These are phyloP conservation scores for Coemansia sp. DNA, from an alignment of 192 early-diverging fungal species.

Conservation along the genomic window DNA sequence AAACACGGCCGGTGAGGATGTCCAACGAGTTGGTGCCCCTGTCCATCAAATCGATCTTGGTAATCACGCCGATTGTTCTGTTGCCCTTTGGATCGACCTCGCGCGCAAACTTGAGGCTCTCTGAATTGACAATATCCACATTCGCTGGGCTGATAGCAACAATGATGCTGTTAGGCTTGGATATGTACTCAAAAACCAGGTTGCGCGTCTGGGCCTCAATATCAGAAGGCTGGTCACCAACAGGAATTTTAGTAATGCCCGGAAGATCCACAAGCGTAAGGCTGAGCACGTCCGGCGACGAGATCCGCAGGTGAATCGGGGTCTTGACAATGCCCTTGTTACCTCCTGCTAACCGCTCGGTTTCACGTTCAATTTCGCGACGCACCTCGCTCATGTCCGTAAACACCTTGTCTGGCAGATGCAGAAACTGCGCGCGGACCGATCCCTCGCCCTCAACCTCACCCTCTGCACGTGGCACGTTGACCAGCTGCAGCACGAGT, in stretches of 20 bases:
- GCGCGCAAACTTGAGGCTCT: slow-evolving; percentile 82
- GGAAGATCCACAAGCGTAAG: slow-evolving; percentile 83
- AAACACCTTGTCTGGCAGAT: slow-evolving; percentile 73
- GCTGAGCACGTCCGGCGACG: slow-evolving; percentile 73
- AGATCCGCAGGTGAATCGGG: slow-evolving; percentile 77
- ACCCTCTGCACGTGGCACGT: slow-evolving; percentile 38
- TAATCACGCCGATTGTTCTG: slow-evolving; percentile 77
- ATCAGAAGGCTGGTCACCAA: slow-evolving; percentile 80
- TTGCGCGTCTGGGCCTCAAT: slow-evolving; percentile 79
- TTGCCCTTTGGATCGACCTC: slow-evolving; percentile 79
- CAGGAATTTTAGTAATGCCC: slow-evolving; percentile 73
- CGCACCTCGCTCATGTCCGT: slow-evolving; percentile 76
- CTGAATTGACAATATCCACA: slow-evolving; percentile 78
- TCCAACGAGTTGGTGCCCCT: slow-evolving; percentile 80
- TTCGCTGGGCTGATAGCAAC: slow-evolving; percentile 82
- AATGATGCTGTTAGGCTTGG: slow-evolving; percentile 83
- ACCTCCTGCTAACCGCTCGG: slow-evolving; percentile 71
- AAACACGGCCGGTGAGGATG: slow-evolving; percentile 72
- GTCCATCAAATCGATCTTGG: slow-evolving; percentile 86
- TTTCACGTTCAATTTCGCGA: slow-evolving; percentile 78
- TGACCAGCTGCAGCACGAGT: slow-evolving; percentile 77
- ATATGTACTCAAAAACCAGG: slow-evolving; percentile 75
- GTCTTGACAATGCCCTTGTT: slow-evolving; percentile 78
- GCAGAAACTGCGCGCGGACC: slow-evolving; percentile 71
- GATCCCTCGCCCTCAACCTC: slow-evolving; percentile 15